These are phyloP conservation scores for Euphrasia arctica DNA, from an alignment of 305 asterid genomes.

Conservation along the genomic window DNA sequence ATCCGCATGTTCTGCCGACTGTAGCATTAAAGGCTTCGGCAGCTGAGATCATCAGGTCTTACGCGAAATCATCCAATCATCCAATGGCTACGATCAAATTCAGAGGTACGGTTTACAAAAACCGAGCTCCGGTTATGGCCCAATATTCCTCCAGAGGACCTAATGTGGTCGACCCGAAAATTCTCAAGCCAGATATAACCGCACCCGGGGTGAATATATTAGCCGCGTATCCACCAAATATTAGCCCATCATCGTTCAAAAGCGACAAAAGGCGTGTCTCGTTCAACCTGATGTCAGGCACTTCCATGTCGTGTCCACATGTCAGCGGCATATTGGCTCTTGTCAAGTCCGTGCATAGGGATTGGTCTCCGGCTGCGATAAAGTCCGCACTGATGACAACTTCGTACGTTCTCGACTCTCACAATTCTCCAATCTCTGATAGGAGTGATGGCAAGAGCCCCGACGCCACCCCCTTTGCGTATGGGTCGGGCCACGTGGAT, in stretches of 20 bases:
- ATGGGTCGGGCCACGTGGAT: constrained; percentile 70
- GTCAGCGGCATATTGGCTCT: too few relatives aligned
- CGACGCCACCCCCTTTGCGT: constrained; percentile 51
- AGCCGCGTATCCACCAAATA: constrained; percentile 37
- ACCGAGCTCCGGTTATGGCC: constrained; percentile 34
- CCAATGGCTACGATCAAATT: constrained; percentile 33
- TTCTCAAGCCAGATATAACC: constrained; percentile 66
- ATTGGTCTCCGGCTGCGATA: too few relatives aligned
- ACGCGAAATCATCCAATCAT: constrained; percentile 32
- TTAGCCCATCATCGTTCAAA: too few relatives aligned
- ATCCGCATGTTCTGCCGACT: constrained; percentile 28
- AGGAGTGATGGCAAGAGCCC: not conserved
- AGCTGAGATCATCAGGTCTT: constrained; percentile 35
- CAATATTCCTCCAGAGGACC: constrained; percentile 79
- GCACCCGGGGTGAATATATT: constrained; percentile 74
- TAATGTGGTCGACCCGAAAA: constrained; percentile 38
- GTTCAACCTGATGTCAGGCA: too few relatives aligned
- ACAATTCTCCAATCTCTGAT: not conserved
- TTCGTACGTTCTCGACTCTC: constrained; percentile 50
- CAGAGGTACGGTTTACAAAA: too few relatives aligned
- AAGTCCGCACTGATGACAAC: not conserved
- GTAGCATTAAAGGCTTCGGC: constrained; percentile 39
- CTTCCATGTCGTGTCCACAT: too few relatives aligned
- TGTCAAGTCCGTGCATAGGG: too few relatives aligned
- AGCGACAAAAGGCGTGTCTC: too few relatives aligned